Conservation (phyloP, 495 filamentous ascomycete species). For the Jackrogersella multiformis region DNA sequence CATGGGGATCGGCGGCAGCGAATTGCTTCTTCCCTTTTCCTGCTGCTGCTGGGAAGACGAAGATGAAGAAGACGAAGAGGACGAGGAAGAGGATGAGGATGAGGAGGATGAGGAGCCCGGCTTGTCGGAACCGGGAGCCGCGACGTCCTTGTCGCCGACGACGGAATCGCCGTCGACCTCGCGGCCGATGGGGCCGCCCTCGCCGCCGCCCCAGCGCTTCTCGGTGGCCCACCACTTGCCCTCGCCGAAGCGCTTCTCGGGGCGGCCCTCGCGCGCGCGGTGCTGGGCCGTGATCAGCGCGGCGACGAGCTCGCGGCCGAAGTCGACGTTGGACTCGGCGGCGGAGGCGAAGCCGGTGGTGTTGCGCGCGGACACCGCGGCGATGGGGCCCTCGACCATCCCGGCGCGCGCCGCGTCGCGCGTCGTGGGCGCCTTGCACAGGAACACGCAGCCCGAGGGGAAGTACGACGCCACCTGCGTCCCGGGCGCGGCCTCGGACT, state of each 20-base stretch:
- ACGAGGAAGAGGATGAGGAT: no score
- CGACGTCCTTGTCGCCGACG: constrained; percentile 56
- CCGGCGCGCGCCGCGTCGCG: constrained; percentile 75
- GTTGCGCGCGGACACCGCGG: constrained; percentile 65
- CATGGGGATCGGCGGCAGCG: constrained; percentile 48
- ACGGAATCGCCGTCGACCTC: constrained; percentile 59
- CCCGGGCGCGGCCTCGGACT: constrained; percentile 55
- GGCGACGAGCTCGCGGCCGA: constrained; percentile 76
- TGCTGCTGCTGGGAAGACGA: neutral
- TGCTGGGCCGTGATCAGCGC: constrained; percentile 85
- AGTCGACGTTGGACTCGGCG: constrained; percentile 67
- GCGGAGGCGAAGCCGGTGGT: constrained; percentile 58
- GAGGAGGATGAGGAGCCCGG: neutral
- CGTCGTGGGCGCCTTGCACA: constrained; percentile 74
- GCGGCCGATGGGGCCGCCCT: constrained; percentile 68
- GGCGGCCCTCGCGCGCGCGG: constrained; percentile 73
- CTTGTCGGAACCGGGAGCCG: neutral
- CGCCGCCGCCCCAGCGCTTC: constrained; percentile 79
- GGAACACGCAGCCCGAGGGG: constrained; percentile 61
- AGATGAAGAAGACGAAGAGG: neutral
- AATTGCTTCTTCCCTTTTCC: neutral
- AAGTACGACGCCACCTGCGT: constrained; percentile 59
- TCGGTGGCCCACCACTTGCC: constrained; percentile 82
- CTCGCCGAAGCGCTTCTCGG: constrained; percentile 73
- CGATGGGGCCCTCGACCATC: constrained; percentile 80